A percentile compares a stretch with the other conserved stretches of the same genome.
Evolutionary conservation across 306 rosid genomes (phyloP).

Genomic region (Trifolium repens): DNA sequence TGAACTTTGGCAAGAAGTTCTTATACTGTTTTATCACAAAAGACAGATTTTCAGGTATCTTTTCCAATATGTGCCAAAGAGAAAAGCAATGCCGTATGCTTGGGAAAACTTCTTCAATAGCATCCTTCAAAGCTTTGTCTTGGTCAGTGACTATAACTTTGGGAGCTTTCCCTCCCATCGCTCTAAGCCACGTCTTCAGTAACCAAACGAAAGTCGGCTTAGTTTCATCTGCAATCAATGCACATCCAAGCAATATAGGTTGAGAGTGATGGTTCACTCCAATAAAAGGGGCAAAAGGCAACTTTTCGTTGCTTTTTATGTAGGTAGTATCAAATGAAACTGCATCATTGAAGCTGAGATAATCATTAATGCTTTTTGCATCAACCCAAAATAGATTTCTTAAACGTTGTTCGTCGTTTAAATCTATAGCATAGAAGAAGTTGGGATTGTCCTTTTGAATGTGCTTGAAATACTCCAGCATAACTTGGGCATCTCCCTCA

Average conservation of each 20-base stretch:
- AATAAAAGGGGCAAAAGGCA: conserved; percentile 88
- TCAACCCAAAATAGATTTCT: conserved; percentile 93
- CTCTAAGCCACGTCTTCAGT: conserved; percentile 93
- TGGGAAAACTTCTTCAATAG: conserved; percentile 84
- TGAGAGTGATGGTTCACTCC: conserved; percentile 94
- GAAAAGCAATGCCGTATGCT: conserved; percentile 76
- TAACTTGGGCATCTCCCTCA: conserved; percentile 84
- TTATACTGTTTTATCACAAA: conserved; percentile 65
- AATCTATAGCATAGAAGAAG: conserved; percentile 84
- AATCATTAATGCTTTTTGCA: conserved; percentile 83
- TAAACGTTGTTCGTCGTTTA: conserved; percentile 84
- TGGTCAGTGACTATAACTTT: conserved; percentile 83
- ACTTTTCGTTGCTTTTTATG: conserved; percentile 73
- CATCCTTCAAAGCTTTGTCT: conserved; percentile 72
- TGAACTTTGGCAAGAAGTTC: conserved; percentile 69
- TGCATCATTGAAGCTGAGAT: conserved; percentile 69
- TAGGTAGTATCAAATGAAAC: conserved; percentile 82
- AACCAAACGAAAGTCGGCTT: conserved; percentile 85
- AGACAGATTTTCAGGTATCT: conserved; percentile 79
- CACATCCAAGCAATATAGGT: conserved; percentile 92
- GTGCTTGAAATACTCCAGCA: conserved; percentile 89
- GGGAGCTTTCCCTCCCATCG: conserved; percentile 84
- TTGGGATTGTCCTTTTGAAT: conserved; percentile 76
- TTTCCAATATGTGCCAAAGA: conserved; percentile 79
- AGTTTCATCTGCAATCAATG: conserved; percentile 76